Percentiles rank a stretch among this genome's conserved stretches.
phyloP scores from a whole-genome alignment of 1,284 basidiomycete genomes.

The Ceratobasidium sp. region DNA sequence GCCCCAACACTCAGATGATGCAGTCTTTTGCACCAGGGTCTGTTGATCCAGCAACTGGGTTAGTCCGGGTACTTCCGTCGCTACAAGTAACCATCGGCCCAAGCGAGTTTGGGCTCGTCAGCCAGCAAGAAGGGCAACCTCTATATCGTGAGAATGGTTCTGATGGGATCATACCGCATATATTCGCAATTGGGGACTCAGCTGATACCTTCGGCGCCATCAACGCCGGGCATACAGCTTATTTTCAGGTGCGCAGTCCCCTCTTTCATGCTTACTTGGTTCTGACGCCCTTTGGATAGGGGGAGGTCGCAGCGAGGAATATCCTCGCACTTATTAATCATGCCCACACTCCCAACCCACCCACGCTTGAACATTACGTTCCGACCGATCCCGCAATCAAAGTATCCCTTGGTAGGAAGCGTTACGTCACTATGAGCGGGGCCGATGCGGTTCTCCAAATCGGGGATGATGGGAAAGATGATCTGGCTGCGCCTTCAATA shows the following conservation, averaged over 20 bases:
- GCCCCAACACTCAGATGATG: slow-evolving; percentile 75
- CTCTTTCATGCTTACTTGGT: background rate
- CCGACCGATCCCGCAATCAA: slow-evolving; percentile 75
- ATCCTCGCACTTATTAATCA: slow-evolving; percentile 56
- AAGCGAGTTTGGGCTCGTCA: background rate
- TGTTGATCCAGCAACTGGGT: slow-evolving; percentile 64
- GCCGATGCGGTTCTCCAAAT: background rate
- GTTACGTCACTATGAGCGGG: slow-evolving; percentile 42
- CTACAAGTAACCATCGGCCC: background rate
- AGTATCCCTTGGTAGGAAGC: slow-evolving; percentile 71
- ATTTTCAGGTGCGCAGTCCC: slow-evolving; percentile 63
- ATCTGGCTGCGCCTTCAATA: slow-evolving; percentile 7
- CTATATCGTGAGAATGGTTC: no score
- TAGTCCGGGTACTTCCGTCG: slow-evolving; percentile 69
- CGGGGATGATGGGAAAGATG: slow-evolving; percentile 27
- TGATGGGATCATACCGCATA: slow-evolving; percentile 45
- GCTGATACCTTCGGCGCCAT: slow-evolving; percentile 60
- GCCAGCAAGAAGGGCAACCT: background rate
- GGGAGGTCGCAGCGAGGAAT: slow-evolving; percentile 55
- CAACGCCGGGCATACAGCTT: slow-evolving; percentile 77
- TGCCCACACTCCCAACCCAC: slow-evolving; percentile 6
- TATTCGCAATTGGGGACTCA: slow-evolving; percentile 56
- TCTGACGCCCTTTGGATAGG: slow-evolving; percentile 24
- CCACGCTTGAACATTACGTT: slow-evolving; percentile 66
- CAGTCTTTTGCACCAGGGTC: slow-evolving; percentile 64